Conservation (phyloP, 495 filamentous ascomycete species). For the Neurospora sp. region DNA sequence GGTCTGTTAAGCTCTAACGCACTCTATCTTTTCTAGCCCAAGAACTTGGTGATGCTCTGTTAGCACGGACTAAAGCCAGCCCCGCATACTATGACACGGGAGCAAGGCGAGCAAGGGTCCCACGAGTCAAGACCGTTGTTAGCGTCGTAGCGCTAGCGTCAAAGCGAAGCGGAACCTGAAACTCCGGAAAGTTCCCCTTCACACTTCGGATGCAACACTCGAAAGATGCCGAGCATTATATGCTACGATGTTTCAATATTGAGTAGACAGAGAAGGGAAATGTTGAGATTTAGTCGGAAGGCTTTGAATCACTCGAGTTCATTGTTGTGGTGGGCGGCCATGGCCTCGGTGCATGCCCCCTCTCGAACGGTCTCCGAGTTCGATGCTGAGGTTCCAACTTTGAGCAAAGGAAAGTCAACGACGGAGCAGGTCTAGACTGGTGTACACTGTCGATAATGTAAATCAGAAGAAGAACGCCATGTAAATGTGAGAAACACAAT, state of each 20-base stretch:
- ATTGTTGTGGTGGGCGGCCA: neutral
- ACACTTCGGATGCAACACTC: neutral
- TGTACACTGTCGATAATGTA: neutral
- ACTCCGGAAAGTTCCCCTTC: neutral
- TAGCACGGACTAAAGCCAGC: too few species aligned
- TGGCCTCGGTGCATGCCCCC: too few species aligned
- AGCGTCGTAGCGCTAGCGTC: neutral
- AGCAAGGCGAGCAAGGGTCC: neutral
- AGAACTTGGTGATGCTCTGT: too few species aligned
- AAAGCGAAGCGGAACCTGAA: neutral
- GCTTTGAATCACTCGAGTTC: too few species aligned
- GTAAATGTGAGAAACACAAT: neutral
- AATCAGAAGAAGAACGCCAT: neutral
- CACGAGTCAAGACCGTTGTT: neutral
- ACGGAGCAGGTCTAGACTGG: neutral
- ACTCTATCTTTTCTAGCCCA: too few species aligned
- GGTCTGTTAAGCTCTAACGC: neutral
- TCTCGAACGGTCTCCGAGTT: too few species aligned
- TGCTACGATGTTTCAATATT: neutral
- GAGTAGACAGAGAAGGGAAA: neutral
- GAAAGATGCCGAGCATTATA: neutral
- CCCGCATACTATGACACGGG: too few species aligned
- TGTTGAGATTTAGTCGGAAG: neutral
- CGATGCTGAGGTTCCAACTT: too few species aligned
- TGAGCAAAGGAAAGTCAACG: neutral